Evolutionary conservation across 2,329 filamentous ascomycete species (phyloP).

Genomic region (Epichloe scottii): DNA sequence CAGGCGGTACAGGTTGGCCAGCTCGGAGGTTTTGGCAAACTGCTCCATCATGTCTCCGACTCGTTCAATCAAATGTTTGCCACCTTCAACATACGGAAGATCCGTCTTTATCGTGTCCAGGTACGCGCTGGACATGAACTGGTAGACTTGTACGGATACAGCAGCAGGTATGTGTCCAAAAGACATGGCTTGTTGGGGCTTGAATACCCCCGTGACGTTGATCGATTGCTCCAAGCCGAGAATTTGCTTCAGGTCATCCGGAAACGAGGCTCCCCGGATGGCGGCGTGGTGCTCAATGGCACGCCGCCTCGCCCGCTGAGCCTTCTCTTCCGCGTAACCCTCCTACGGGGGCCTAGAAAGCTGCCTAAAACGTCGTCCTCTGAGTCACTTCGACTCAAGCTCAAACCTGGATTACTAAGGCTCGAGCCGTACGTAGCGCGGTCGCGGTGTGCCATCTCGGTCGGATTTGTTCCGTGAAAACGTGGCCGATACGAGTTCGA

Average conservation of each 20-base stretch:
- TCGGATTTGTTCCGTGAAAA: slow-evolving; percentile 22
- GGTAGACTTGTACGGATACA: slow-evolving; percentile 37
- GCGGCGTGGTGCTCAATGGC: slow-evolving; percentile 42
- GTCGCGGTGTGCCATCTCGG: slow-evolving; percentile 23
- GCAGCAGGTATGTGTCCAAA: slow-evolving; percentile 44
- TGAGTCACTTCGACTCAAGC: slow-evolving; percentile 49
- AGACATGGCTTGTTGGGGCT: slow-evolving; percentile 49
- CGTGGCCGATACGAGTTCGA: slow-evolving; percentile 30
- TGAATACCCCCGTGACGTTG: slow-evolving; percentile 43
- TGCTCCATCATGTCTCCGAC: slow-evolving; percentile 39
- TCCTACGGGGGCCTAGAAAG: slow-evolving; percentile 39
- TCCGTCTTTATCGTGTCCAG: slow-evolving; percentile 38
- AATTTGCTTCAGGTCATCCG: slow-evolving; percentile 25
- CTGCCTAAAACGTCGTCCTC: slow-evolving; percentile 51
- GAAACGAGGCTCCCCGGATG: slow-evolving; percentile 22
- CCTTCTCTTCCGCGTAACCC: slow-evolving; percentile 27
- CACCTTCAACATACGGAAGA: slow-evolving; percentile 29
- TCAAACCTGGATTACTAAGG: slow-evolving; percentile 36
- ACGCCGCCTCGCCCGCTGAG: slow-evolving; percentile 30
- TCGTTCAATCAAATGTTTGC: slow-evolving; percentile 30
- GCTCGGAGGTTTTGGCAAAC: slow-evolving; percentile 46
- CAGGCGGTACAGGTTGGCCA: slow-evolving; percentile 42
- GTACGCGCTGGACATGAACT: slow-evolving; percentile 44
- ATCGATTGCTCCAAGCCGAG: slow-evolving; percentile 47
- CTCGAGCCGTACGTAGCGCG: slow-evolving; percentile 35